Evolutionary conservation across 306 rosid genomes (phyloP), one percentile per base, ranked within the genome.

Genomic region (Carpinus viminea): DNA sequence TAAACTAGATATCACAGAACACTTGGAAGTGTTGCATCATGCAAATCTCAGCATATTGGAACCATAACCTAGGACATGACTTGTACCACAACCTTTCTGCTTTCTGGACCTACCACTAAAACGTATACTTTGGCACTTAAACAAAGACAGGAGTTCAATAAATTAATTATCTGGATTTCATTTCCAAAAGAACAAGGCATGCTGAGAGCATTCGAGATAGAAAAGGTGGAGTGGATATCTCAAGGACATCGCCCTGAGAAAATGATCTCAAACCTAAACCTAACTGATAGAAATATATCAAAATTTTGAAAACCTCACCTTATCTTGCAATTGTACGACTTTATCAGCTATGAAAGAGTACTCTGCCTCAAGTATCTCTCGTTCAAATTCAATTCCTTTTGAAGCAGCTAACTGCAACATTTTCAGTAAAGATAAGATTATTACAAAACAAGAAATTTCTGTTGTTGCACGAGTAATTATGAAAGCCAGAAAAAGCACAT

Each of bases 311-410:
- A 80, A 70, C 59, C 86, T 68, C 81, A 89, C 99, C 89, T 89
- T 85, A 60, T 87, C 96, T 70, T 89, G 93, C 83, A 89, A 72
- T 75, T 82, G 90, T 34, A 79, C 78, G 70, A 95, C 85, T 89
- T 93, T 93, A 81, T 93, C 92, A 73, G 84, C 81, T 59, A 85
- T 51, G 31, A 87, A 75, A 72, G 93, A 80, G 80, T 80, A 90
- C 79, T 95, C 98, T 28, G 90, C 97, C 86, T 90, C 99, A 53
- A 93, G 90, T 68, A 90, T 87, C 88, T 93, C 96, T 77, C 85
- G 80, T 75, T 92, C 98, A 83, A 95, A 85, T 81, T 81, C 96
- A 74, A 80, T 85, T 64, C 99, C 98, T 87, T 85, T 93, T 51
- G 90, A 76, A 70, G 92, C 83, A 24, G 86, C 88, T 51, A 85